Conservation (phyloP, 805 yeast species). For the Limtongia smithiae region DNA sequence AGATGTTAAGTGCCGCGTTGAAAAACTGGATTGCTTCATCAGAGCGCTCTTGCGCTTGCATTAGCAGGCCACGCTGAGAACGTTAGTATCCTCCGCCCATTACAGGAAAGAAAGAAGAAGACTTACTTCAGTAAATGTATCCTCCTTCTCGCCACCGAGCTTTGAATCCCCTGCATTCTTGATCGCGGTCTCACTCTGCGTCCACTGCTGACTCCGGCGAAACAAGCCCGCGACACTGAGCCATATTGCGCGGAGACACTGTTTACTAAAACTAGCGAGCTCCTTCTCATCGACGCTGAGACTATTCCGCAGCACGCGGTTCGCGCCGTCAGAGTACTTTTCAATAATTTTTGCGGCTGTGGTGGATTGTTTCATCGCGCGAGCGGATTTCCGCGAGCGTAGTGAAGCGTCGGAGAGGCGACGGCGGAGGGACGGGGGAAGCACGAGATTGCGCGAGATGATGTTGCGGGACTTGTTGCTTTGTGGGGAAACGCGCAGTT, state of each 20-base stretch:
- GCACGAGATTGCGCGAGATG: slow-evolving; percentile 12
- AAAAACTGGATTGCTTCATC: slow-evolving; percentile 20
- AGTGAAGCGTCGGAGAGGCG: slow-evolving; percentile 23
- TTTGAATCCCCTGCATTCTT: slow-evolving; percentile 25
- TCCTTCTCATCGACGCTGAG: slow-evolving; percentile 23
- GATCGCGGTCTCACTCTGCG: slow-evolving; percentile 24
- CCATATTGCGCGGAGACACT: slow-evolving; percentile 26
- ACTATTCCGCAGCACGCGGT: slow-evolving; percentile 25
- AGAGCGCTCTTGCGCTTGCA: slow-evolving; percentile 14
- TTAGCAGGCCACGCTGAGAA: slow-evolving; percentile 19
- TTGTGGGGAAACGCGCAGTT: slow-evolving; percentile 6
- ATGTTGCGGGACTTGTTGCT: slow-evolving; percentile 11
- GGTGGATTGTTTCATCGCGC: slow-evolving; percentile 3
- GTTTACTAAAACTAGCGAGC: slow-evolving; percentile 22
- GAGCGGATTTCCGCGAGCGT: slow-evolving; percentile 10
- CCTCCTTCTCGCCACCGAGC: slow-evolving; percentile 26
- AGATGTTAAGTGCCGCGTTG: slow-evolving; percentile 27
- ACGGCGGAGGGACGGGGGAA: slow-evolving; percentile 19
- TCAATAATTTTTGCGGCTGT: slow-evolving; percentile 24
- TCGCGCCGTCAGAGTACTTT: slow-evolving; percentile 24
- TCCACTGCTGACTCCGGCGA: slow-evolving; percentile 18
- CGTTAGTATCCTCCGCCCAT: neutral
- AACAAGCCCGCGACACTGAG: slow-evolving; percentile 25
- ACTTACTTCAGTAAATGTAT: slow-evolving; percentile 25
- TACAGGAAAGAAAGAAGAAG: neutral